These are phyloP conservation scores for Aspergillus pseudonomiae DNA, from an alignment of 2,329 filamentous ascomycete species.

Conservation along the genomic window DNA sequence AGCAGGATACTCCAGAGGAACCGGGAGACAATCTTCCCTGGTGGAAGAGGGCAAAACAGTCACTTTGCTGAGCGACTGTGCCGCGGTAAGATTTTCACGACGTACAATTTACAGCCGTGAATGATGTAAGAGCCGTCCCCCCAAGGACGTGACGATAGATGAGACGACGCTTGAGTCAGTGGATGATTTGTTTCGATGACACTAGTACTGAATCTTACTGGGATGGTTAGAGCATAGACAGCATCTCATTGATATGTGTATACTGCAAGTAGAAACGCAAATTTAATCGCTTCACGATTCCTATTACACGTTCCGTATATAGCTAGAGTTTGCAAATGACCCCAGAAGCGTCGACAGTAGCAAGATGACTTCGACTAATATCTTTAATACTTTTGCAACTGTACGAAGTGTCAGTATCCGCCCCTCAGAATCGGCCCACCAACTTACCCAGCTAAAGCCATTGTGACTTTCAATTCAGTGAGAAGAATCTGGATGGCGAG, in stretches of 20 bases:
- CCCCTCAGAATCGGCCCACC: not conserved
- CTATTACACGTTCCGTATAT: not conserved
- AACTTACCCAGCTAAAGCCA: conserved; percentile 27
- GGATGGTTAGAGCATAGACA: no score
- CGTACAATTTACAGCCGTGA: not conserved
- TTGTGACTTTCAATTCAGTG: conserved; percentile 26
- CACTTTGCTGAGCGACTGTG: not conserved
- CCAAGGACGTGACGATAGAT: no score
- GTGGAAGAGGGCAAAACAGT: not conserved
- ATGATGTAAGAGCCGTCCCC: not conserved
- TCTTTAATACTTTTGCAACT: not conserved
- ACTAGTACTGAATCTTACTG: no score
- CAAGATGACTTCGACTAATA: not conserved
- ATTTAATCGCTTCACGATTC: no score
- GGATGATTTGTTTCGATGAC: not conserved
- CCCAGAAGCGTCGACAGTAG: not conserved
- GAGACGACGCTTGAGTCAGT: not conserved
- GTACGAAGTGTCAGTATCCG: not conserved
- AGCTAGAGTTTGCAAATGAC: not conserved
- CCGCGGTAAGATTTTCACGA: not conserved
- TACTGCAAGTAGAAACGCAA: no score
- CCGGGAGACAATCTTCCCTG: not conserved
- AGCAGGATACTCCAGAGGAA: not conserved
- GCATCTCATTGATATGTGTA: no score
- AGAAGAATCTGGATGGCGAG: conserved; percentile 27